Base-by-base conservation (phyloP, 2,329 filamentous ascomycete species). In the Fusarium pseudograminearum region DNA sequence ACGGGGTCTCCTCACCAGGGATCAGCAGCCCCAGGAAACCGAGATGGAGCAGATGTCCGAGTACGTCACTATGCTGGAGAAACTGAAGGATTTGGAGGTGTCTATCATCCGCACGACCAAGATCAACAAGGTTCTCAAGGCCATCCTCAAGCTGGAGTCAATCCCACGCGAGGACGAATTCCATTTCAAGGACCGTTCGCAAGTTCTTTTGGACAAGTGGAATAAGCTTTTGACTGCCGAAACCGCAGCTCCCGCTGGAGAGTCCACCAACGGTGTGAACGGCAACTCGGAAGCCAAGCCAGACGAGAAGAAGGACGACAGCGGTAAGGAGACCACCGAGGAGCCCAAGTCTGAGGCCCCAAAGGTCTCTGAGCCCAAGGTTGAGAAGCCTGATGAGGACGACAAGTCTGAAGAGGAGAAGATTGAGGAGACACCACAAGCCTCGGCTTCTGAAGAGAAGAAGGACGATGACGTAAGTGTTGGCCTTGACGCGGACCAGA, bases 121-220 rank as follows among this genome's bases (percentile, higher is more conserved):
- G 86, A 98, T 99, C 81, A 95, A 98, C 88, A 99, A 99, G 83
- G 95, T 99, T 14, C 86, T 99, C 60, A 97, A 97, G 83, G 94
- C 91, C 7, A 96, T 99, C 71, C 84, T 98, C 75, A 98, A 97
- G 83, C 85, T 99, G 11, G 87, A 90, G 44, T 86, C 86, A 5
- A 97, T 99, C 72, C 94, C 94, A 7, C 91, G 90, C 65, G 96
- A 99, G 70, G 92, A 94, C 36, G 92, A 97, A 71, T 97, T 91
- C 80, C 83, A 92, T 57, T 98, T 99, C 87, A 97, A 96, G 83
- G 84, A 90, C 70, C 91, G 96, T 53, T 94, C 93, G 36, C 87
- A 92, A 70, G 85, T 87, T 8, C 85, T 99, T 48, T 84, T 98
- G n/a, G 89, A 91, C 70, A 92, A 91, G 80, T 99, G 96, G 96